Evolutionary conservation across 1,284 basidiomycete genomes (phyloP), one percentile per base, ranked within the genome.

Genomic region (Boletus sp.): DNA sequence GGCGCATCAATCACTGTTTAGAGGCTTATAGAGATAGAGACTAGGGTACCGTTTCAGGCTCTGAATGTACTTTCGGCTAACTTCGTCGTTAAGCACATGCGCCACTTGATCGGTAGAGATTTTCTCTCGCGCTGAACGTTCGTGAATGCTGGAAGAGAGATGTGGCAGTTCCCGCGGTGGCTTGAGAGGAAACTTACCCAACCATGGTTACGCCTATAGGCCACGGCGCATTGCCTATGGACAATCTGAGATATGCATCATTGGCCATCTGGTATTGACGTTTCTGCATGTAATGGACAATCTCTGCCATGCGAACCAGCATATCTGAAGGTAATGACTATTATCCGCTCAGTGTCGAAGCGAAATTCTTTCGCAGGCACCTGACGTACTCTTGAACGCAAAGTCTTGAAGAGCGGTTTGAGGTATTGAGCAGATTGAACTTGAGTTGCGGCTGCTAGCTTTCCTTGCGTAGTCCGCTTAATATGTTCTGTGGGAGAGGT

Each of bases 131-230:
- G 94, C 94, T 2, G 91, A 94, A 64, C 96, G 88, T 69, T 96
- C 95, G 71, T 99, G 96, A 55, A 99, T 98, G 72, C 95, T 92
- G 54, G 29, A 44, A 43, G 33, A 12, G 20, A 17, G 4, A 32
- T 34, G n/a, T 38, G 25, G 13, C 3, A n/a, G 35, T 40, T 34
- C 12, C 30, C 23, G 19, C 35, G 20, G 25, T 17, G 40, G 29
- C 16, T 49, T 14, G 41, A 19, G 44, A 14, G 37, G 40, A 43
- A 4, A 76, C 84, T 30, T 66, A 91, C 91, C 91, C 93, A 72
- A 97, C 95, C 88, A 95, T 95, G 50, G 96, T 99, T 5, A 99
- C 96, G 46, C 96, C 96, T 62, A 99, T 98, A 0, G 96, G 96
- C 96, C 96, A 99, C 1, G 96, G 94, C 0, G 96, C 95, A 64